Conservation (phyloP, 345 rosid genomes). For the Arabidopsis thaliana region DNA sequence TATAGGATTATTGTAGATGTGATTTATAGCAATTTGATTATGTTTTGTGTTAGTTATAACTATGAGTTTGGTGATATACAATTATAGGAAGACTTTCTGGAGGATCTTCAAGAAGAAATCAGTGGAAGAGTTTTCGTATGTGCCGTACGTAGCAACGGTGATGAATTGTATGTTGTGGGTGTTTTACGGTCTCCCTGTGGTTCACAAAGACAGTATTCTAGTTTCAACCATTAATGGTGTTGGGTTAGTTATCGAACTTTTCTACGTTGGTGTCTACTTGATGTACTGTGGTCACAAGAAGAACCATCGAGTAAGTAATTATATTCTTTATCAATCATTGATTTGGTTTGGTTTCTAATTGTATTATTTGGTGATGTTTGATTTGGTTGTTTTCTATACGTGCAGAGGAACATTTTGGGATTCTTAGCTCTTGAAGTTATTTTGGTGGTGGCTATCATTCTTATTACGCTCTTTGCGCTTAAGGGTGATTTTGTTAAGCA, state of each 20-base stretch:
- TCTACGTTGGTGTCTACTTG: conserved; percentile 44
- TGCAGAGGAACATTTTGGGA: conserved; percentile 41
- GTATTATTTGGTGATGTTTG: not conserved
- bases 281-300: conserved; percentile 26
- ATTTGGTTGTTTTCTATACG: not conserved
- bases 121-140: conserved; percentile 56
- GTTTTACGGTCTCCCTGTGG: conserved; percentile 61
- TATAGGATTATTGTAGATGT: not conserved
- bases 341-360: not conserved
- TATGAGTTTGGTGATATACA: not conserved
- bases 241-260: conserved; percentile 47
- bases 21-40: not conserved
- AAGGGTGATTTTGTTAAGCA: conserved; percentile 31
- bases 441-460: not conserved
- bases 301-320: conserved; percentile 41
- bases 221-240: conserved; percentile 52
- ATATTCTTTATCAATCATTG: not conserved
- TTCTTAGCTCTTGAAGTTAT: conserved; percentile 22
- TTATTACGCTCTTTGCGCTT: conserved; percentile 34
- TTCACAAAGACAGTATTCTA: conserved; percentile 53
- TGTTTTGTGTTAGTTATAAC: no score
- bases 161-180: conserved; percentile 63
- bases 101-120: conserved; percentile 48
- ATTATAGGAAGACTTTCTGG: conserved; percentile 45
- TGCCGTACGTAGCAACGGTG: conserved; percentile 52